Evolutionary conservation across 2,329 filamentous ascomycete species (phyloP).

Genomic region (Ceratocystis papillata): DNA sequence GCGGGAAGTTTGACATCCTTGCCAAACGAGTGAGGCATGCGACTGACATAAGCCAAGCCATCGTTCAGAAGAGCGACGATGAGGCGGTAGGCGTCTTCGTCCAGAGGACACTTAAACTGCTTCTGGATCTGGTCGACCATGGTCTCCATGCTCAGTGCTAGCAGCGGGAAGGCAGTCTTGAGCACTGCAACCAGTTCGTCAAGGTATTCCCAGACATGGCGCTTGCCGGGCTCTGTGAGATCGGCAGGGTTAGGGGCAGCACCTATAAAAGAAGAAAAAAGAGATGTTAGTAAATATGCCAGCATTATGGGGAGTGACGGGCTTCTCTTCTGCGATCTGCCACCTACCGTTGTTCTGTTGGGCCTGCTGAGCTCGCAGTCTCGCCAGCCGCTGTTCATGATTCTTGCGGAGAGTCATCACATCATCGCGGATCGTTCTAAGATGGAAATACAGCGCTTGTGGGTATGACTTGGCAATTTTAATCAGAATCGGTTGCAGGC

Average conservation of each 20-base stretch:
- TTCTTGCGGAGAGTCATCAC: constrained; percentile 44
- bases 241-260: constrained; percentile 17
- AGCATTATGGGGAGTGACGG: too few relatives aligned
- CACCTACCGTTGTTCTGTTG: constrained; percentile 15
- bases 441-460: constrained; percentile 89
- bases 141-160: constrained; percentile 96
- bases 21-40: constrained; percentile 75
- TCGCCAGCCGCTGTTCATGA: constrained; percentile 24
- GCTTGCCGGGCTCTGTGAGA: constrained; percentile 38
- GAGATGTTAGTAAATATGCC: background rate
- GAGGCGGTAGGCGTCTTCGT: constrained; percentile 92
- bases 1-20: constrained; percentile 81
- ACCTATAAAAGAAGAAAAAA: background rate
- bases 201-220: constrained; percentile 89
- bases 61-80: constrained; percentile 98
- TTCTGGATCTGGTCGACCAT: constrained; percentile 99
- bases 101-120: constrained; percentile 96
- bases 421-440: constrained; percentile 87
- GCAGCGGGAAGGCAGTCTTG: constrained; percentile 90
- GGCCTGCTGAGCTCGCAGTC: constrained; percentile 26
- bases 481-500: constrained; percentile 73
- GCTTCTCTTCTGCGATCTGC: too few relatives aligned
- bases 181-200: constrained; percentile 92
- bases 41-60: constrained; percentile 80
- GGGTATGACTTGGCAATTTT: constrained; percentile 95